phyloP scores from a whole-genome alignment of 1,284 basidiomycete genomes.

The Cystobasidiaceae sp. region DNA sequence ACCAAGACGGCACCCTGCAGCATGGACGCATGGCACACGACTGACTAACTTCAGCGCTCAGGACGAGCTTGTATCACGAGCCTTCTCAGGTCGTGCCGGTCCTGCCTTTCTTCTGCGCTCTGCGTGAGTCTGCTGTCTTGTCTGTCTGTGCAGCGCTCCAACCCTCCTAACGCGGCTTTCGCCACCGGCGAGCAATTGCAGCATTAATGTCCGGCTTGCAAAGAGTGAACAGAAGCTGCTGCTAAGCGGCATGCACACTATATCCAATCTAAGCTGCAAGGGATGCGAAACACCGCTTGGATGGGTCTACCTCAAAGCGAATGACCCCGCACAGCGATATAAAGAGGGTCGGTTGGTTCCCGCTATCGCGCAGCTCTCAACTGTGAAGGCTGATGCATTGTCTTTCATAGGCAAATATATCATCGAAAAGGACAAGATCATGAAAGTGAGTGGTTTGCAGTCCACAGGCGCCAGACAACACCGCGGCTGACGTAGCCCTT shows the following conservation, averaged over 20 bases:
- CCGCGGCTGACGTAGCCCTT: background rate
- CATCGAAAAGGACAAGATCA: conserved; percentile 56
- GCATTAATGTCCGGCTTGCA: conserved; percentile 65
- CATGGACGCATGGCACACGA: background rate
- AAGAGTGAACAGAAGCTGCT: conserved; percentile 68
- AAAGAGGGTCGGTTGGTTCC: conserved; percentile 62
- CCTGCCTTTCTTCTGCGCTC: conserved; percentile 52
- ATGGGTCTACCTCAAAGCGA: conserved; percentile 67
- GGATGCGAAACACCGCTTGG: conserved; percentile 30
- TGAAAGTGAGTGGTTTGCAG: conserved; percentile 15
- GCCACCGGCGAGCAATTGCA: background rate
- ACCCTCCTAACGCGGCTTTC: background rate
- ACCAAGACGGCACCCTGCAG: background rate
- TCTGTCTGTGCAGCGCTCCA: conserved; percentile 52
- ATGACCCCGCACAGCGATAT: conserved; percentile 72
- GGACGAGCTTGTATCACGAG: conserved; percentile 77
- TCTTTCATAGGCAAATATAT: conserved; percentile 64
- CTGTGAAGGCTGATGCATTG: no score
- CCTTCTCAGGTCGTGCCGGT: conserved; percentile 77
- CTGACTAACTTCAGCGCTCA: conserved; percentile 58
- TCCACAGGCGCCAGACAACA: background rate
- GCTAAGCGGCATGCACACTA: conserved; percentile 74
- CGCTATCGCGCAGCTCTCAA: background rate
- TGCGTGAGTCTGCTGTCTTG: conserved; percentile 49
- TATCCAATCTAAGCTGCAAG: conserved; percentile 34